These are phyloP conservation scores for carrot (Daucus carota) DNA, from an alignment of 129 eudicot genomes.

Conservation along the genomic window DH1_v3.0 NC_030389.2:40902001-40902500, in stretches of 20 bases:
- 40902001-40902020: too few species aligned
- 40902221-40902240: not conserved
- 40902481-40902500: conserved; percentile 17
- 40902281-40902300: conserved; percentile 9
- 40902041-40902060: too few species aligned
- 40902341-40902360: not conserved
- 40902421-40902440: conserved; percentile 29
- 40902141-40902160: not conserved
- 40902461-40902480: conserved; percentile 34
- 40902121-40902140: not conserved
- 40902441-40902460: conserved; percentile 27
- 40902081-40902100: too few species aligned
- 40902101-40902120: too few species aligned
- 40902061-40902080: too few species aligned
- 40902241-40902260: conserved; percentile 17
- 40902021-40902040: too few species aligned
- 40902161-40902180: not conserved
- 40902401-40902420: not conserved
- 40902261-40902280: conserved; percentile 17
- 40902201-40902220: not conserved
- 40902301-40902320: conserved; percentile 18
- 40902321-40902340: conserved; percentile 19
- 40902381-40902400: not conserved
- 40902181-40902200: not conserved
- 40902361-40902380: too few species aligned